These are phyloP conservation scores for Pleurotus giganteus DNA, from an alignment of 768 basidiomycete species.

Conservation along the genomic window DNA sequence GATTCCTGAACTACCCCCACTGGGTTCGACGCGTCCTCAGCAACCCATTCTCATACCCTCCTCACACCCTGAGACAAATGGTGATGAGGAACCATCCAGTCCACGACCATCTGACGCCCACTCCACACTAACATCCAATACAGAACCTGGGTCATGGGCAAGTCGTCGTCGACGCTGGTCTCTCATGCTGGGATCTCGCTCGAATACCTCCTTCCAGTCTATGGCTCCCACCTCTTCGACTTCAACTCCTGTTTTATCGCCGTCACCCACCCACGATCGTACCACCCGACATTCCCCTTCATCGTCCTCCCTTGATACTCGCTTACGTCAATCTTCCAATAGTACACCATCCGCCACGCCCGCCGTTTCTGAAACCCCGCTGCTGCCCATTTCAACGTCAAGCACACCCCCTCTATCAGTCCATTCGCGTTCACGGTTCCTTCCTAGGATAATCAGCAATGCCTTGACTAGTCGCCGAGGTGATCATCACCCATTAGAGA, in stretches of 20 bases:
- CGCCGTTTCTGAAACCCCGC: slow-evolving; percentile 18
- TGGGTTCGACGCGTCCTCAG: slow-evolving; percentile 62
- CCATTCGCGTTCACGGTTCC: slow-evolving; percentile 54
- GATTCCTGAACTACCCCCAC: slow-evolving; percentile 69
- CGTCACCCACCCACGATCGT: slow-evolving; percentile 42
- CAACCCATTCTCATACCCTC: slow-evolving; percentile 62
- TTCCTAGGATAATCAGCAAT: slow-evolving; percentile 68
- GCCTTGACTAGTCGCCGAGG: slow-evolving; percentile 63
- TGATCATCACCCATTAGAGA: slow-evolving; percentile 41
- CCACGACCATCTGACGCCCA: slow-evolving; percentile 47
- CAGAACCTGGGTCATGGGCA: slow-evolving; percentile 29
- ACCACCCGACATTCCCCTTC: slow-evolving; percentile 25
- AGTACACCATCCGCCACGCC: slow-evolving; percentile 22
- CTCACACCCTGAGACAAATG: slow-evolving; percentile 33
- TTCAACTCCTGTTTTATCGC: slow-evolving; percentile 26
- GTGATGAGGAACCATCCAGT: slow-evolving; percentile 44
- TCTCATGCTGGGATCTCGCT: slow-evolving; percentile 45
- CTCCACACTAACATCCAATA: slow-evolving; percentile 25
- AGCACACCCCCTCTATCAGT: slow-evolving; percentile 31
- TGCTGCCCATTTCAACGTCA: slow-evolving; percentile 20
- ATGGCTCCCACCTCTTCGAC: slow-evolving; percentile 25
- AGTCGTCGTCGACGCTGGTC: slow-evolving; percentile 72
- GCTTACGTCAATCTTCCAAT: slow-evolving; percentile 25
- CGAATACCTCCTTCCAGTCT: slow-evolving; percentile 18
- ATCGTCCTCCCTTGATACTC: slow-evolving; percentile 20